Conservation (phyloP, 495 filamentous ascomycete species). For the Astrothelium subdiscretum region DNA sequence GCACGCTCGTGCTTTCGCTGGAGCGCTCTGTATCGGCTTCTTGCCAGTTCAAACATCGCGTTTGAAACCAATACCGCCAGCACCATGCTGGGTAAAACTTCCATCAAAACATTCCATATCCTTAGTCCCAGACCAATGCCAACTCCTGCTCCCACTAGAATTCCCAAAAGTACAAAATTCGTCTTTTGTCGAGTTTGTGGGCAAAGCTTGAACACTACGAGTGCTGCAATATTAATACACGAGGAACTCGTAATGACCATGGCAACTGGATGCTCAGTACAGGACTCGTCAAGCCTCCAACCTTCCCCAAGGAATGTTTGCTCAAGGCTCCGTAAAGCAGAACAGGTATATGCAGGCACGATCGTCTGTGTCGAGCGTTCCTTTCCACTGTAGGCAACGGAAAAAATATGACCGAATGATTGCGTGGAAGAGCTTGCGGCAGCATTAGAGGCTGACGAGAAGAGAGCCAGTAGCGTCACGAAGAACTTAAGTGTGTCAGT, state of each 20-base stretch:
- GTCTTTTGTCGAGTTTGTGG: background rate
- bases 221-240: background rate
- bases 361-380: background rate
- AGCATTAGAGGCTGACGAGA: background rate
- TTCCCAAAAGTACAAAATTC: background rate
- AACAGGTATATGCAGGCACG: background rate
- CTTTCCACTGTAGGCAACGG: background rate
- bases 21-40: background rate
- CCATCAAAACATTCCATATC: background rate
- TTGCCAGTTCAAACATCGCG: background rate
- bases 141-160: background rate
- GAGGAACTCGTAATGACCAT: background rate
- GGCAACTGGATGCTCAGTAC: background rate
- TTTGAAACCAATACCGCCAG: background rate
- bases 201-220: background rate
- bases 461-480: background rate
- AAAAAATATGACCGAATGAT: background rate
- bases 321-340: background rate
- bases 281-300: background rate
- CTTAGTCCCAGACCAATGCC: background rate
- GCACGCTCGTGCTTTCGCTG: background rate
- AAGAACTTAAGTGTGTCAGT: background rate
- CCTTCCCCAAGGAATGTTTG: background rate
- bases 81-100: background rate
- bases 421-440: background rate